These are phyloP conservation scores for Xylariomycetidae sp. DNA, from an alignment of 2,329 filamentous ascomycete species.

Conservation along the genomic window DNA sequence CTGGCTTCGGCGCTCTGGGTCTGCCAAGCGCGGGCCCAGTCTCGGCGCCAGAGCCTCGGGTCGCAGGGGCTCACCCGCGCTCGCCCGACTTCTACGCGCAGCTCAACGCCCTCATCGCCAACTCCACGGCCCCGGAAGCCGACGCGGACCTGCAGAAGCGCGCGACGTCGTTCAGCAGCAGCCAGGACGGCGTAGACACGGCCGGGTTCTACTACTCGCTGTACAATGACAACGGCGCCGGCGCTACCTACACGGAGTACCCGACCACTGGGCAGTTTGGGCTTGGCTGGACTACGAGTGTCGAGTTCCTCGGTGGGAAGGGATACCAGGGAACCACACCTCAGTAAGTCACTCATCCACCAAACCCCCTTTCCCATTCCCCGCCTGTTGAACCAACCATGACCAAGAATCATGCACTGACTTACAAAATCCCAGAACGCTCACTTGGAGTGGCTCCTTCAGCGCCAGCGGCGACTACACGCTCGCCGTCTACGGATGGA, in stretches of 20 bases:
- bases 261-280: background rate
- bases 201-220: slow-evolving; percentile 3
- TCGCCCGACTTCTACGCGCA: background rate
- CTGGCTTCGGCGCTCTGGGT: background rate
- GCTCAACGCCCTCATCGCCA: background rate
- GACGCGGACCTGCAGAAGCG: background rate
- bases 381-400: too few species aligned
- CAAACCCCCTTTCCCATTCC: too few species aligned
- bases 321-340: slow-evolving; percentile 1
- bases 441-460: slow-evolving; percentile 2
- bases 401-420: too few species aligned
- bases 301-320: slow-evolving; percentile 3
- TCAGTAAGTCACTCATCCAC: background rate
- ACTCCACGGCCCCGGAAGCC: background rate
- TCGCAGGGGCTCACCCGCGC: background rate
- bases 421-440: too few species aligned
- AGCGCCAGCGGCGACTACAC: slow-evolving; percentile 1
- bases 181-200: background rate
- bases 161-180: background rate
- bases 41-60: background rate
- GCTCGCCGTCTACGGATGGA: slow-evolving; percentile 3
- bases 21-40: background rate
- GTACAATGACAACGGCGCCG: slow-evolving; percentile 3
- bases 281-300: slow-evolving; percentile 2
- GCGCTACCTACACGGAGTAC: slow-evolving; percentile 2